These are phyloP conservation scores for Teratosphaeria gauchensis DNA, from an alignment of 2,329 filamentous ascomycete genomes.

Conservation along the genomic window DNA sequence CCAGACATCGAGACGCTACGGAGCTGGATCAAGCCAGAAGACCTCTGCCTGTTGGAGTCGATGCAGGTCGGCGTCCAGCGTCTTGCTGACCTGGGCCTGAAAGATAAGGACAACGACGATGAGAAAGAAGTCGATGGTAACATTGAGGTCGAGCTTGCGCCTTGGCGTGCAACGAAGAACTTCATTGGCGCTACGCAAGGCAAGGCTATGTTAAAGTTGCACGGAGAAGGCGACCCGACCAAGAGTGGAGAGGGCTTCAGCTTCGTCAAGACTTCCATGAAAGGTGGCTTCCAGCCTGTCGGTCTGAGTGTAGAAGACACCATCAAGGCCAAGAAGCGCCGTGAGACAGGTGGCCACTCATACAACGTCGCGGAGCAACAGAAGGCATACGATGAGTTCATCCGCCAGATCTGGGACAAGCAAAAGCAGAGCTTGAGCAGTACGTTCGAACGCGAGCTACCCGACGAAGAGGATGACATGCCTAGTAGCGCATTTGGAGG, in stretches of 20 bases:
- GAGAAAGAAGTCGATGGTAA: slow-evolving; percentile 56
- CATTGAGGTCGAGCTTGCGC: slow-evolving; percentile 79
- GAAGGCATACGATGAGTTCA: slow-evolving; percentile 81
- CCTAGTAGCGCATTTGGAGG: slow-evolving; percentile 35
- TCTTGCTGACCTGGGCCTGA: slow-evolving; percentile 72
- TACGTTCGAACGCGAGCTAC: slow-evolving; percentile 62
- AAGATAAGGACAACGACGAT: slow-evolving; percentile 46
- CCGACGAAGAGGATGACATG: slow-evolving; percentile 53
- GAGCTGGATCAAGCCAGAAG: slow-evolving; percentile 86
- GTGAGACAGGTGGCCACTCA: slow-evolving; percentile 72
- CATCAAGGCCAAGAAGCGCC: slow-evolving; percentile 64
- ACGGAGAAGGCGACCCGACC: slow-evolving; percentile 90
- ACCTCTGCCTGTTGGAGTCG: slow-evolving; percentile 85
- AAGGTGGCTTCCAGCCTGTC: slow-evolving; percentile 86
- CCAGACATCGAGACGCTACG: slow-evolving; percentile 75
- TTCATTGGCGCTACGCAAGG: slow-evolving; percentile 88
- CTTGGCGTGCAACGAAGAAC: slow-evolving; percentile 94
- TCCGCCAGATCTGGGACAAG: slow-evolving; percentile 83
- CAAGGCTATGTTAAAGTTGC: slow-evolving; percentile 93
- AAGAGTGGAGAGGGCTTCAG: slow-evolving; percentile 90
- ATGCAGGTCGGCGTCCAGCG: slow-evolving; percentile 95
- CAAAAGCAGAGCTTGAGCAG: slow-evolving; percentile 74
- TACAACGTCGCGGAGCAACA: slow-evolving; percentile 97
- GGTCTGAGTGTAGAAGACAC: slow-evolving; percentile 83
- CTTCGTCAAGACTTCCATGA: slow-evolving; percentile 98